phyloP scores from a whole-genome alignment of 352 stramenopile species.

The Blastocystis sp. region DNA sequence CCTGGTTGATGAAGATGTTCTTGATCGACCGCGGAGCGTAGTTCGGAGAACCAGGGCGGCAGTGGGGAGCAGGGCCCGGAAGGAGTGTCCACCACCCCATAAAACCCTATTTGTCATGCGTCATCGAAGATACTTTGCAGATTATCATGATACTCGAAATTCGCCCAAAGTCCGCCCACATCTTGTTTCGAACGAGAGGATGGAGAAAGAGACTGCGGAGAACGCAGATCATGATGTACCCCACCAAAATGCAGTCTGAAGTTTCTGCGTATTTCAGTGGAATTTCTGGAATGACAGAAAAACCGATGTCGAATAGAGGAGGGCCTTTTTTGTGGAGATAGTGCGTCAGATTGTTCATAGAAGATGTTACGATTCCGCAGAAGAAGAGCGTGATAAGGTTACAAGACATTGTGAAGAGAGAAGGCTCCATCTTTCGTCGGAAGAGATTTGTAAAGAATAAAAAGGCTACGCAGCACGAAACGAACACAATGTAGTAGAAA shows the following conservation, averaged over 20 bases:
- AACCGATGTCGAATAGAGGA: constrained; percentile 47
- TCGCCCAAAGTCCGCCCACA: constrained; percentile 58
- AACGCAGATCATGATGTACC: constrained; percentile 38
- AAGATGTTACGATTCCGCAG: constrained; percentile 27
- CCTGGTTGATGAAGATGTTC: constrained; percentile 58
- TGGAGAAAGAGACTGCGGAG: constrained; percentile 22
- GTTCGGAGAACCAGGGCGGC: not conserved
- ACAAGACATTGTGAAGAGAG: constrained; percentile 27
- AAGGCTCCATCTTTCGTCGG: constrained; percentile 19
- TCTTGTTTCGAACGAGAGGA: constrained; percentile 57
- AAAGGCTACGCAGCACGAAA: not conserved
- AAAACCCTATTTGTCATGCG: not conserved
- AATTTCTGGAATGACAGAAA: constrained; percentile 47
- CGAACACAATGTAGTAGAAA: not conserved
- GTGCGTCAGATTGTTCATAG: constrained; percentile 60
- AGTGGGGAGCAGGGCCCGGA: constrained; percentile 45
- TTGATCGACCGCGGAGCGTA: constrained; percentile 19
- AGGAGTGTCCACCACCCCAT: constrained; percentile 60
- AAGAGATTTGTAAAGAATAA: constrained; percentile 47
- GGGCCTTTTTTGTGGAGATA: constrained; percentile 45
- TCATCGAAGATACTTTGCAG: constrained; percentile 18
- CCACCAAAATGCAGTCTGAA: constrained; percentile 37
- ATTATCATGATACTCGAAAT: constrained; percentile 59
- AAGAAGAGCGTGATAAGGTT: constrained; percentile 53
- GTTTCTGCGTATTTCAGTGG: constrained; percentile 12